Conservation (phyloP, 495 filamentous ascomycete genomes). For the Patellaria atrata region DNA sequence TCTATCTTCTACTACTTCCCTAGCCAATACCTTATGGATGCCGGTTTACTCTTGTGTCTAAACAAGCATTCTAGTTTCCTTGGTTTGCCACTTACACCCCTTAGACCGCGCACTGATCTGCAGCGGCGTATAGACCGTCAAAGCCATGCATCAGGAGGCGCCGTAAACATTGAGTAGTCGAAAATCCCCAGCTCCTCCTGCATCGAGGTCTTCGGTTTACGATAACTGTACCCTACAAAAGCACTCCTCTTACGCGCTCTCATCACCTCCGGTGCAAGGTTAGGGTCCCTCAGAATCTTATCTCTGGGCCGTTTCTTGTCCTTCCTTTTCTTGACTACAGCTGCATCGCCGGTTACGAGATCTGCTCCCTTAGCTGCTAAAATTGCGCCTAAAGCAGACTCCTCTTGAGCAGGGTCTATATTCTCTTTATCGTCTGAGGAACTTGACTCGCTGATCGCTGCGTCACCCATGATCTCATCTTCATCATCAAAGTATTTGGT, state of each 20-base stretch:
- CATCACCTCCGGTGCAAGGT: conserved; percentile 46
- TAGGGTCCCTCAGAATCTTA: conserved; percentile 57
- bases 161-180: no score
- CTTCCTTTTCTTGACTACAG: conserved; percentile 29
- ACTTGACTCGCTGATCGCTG: conserved; percentile 10
- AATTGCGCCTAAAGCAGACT: no score
- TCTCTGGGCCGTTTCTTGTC: conserved; percentile 64
- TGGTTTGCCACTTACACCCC: no score
- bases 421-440: neutral
- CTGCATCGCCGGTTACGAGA: conserved; percentile 25
- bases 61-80: no score
- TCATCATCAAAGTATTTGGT: conserved; percentile 84
- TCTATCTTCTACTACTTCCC: no score
- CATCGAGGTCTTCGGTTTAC: conserved; percentile 33
- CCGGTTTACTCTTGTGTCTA: no score
- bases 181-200: conserved; percentile 6
- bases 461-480: conserved; percentile 42
- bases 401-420: neutral
- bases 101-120: no score
- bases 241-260: conserved; percentile 66
- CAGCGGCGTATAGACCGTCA: no score
- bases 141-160: no score
- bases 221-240: conserved; percentile 85
- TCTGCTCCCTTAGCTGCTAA: conserved; percentile 28
- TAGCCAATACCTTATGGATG: no score